Base-by-base conservation (phyloP, 805 yeast species). In the Saccharomycopsis microspora region DNA sequence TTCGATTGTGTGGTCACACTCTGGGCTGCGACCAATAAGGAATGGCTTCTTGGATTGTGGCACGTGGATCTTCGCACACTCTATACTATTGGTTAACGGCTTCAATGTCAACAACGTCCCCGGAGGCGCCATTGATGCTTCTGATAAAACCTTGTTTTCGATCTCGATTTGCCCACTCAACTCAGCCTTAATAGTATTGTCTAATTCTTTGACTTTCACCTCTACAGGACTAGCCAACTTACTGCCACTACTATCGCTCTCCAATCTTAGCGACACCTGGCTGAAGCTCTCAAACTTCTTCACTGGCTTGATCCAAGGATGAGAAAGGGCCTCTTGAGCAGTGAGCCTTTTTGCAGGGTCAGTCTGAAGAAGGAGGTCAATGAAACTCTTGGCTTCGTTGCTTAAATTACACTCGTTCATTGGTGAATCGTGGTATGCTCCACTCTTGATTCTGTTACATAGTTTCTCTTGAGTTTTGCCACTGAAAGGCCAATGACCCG, bases 401-500 rank as follows among this genome's bases (percentile, higher is more conserved):
- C 94, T 80, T 1, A 87, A 72, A 9, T 78, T 74, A 50, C 76
- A 78, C 39, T 79, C 79, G 53, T 74, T 75, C 43, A 90, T 66
- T 1, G 90, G 82, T 4, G 82, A 78, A 49, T 78, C 85, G 61
- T 86, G 90, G 59, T 81, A 90, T 31, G 82, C 77, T 1, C 96
- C 97, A 9, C 71, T 64, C 46, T 75, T 72, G 42, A 93, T 89
- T 56, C 84, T 82, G 49, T 74, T 73, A 64, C 85, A 85, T 57
- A 93, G 67, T 52, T 85, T 84, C 10, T 85, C 89, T 58, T 90
- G 97, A 0, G 96, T 86, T 45, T 81, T 74, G 1, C 97, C 97
- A 61, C 90, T 87, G 62, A 93, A 93, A 5, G 99, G 99, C 52
- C 90, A 68, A 70, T 87, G 96, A 0, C 93, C 90, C 0, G 98